phyloP scores from a whole-genome alignment of 139 green algal genomes.

The Haematococcus lacustris region DNA sequence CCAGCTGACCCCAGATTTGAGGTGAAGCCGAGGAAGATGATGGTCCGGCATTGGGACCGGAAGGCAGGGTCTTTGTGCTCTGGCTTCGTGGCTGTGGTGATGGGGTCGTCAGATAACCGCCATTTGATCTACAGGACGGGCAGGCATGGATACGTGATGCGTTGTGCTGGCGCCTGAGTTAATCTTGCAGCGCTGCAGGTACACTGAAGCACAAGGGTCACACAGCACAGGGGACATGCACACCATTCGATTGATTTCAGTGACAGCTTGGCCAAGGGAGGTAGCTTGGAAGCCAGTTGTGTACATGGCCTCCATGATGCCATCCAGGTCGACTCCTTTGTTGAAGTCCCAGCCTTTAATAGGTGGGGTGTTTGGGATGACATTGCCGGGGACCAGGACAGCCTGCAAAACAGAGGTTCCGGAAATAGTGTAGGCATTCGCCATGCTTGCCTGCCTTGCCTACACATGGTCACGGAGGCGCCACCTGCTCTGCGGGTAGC shows the following conservation, averaged over 20 bases:
- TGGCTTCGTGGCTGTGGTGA: constrained; percentile 30
- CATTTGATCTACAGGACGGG: constrained; percentile 61
- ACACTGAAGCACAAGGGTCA: neutral
- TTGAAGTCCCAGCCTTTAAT: constrained; percentile 69
- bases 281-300: constrained; percentile 85
- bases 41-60: constrained; percentile 7
- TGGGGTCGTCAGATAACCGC: constrained; percentile 75
- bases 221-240: neutral
- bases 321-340: constrained; percentile 53
- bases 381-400: constrained; percentile 26
- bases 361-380: constrained; percentile 25
- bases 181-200: neutral
- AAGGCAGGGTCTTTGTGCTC: constrained; percentile 36
- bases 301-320: constrained; percentile 71
- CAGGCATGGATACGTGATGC: neutral
- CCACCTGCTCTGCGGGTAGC: too few species aligned
- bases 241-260: constrained; percentile 95
- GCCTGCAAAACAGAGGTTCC: too few species aligned
- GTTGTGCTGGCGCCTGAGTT: neutral
- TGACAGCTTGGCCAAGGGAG: constrained; percentile 72
- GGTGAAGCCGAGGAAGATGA: constrained; percentile 95
- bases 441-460: too few species aligned
- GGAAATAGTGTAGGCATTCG: too few species aligned
- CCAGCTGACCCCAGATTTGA: constrained; percentile 89
- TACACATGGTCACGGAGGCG: too few species aligned